Conservation (phyloP, 257 asterid genomes). For the Anisodus tanguticus region DNA sequence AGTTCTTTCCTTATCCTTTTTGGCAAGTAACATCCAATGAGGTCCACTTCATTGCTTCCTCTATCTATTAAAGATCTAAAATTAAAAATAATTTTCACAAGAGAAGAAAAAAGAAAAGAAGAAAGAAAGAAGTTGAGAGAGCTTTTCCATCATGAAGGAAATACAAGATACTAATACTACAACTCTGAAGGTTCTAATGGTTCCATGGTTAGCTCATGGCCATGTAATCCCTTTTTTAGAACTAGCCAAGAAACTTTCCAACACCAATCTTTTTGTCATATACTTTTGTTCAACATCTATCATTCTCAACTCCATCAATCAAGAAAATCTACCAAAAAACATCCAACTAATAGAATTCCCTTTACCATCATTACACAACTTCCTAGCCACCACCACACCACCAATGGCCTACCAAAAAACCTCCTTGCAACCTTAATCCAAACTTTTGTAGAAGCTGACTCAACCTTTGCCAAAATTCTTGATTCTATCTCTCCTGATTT, state of each 20-base stretch:
- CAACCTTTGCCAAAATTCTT: constrained; percentile 39
- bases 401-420: constrained; percentile 45
- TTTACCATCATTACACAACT: constrained; percentile 41
- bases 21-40: constrained; percentile 9
- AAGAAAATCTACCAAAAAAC: constrained; percentile 40
- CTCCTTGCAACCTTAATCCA: constrained; percentile 42
- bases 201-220: constrained; percentile 64
- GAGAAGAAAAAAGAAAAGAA: neutral
- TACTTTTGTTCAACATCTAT: constrained; percentile 46
- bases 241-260: constrained; percentile 53
- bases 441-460: constrained; percentile 36
- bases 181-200: constrained; percentile 39
- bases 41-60: neutral
- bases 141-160: constrained; percentile 32
- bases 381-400: constrained; percentile 50
- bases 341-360: constrained; percentile 42
- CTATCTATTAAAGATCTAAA: neutral
- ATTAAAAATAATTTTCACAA: neutral
- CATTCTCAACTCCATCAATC: constrained; percentile 42
- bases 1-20: neutral
- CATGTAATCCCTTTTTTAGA: constrained; percentile 52
- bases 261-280: constrained; percentile 40
- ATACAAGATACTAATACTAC: constrained; percentile 24
- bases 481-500: constrained; percentile 42
- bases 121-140: neutral